A percentile compares a stretch with the other conserved stretches of the same genome.
Evolutionary conservation across 1,284 basidiomycete species (phyloP).

Genomic region (Xanthoconium separans): DNA sequence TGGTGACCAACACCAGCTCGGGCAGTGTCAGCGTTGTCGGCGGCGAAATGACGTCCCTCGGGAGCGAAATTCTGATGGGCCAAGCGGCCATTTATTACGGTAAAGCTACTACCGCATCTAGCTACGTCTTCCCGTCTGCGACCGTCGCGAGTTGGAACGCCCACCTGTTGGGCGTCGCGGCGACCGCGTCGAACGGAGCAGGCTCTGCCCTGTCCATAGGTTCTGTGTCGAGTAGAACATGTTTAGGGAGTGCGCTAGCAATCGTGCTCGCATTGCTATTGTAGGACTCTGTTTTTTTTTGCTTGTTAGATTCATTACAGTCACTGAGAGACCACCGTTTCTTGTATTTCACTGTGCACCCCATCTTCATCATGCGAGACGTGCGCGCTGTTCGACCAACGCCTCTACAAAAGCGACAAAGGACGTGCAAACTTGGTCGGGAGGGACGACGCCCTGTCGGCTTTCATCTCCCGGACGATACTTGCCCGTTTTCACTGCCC

Average conservation of each 20-base stretch:
- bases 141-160: constrained; percentile 57
- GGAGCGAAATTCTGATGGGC: constrained; percentile 47
- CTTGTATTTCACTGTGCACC: background rate
- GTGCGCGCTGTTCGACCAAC: constrained; percentile 26
- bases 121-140: constrained; percentile 49
- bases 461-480: constrained; percentile 59
- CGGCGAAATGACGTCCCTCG: constrained; percentile 47
- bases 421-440: constrained; percentile 52
- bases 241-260: background rate
- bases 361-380: too few species aligned
- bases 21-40: constrained; percentile 43
- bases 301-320: too few species aligned
- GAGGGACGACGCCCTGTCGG: constrained; percentile 37
- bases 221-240: background rate
- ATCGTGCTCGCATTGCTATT: background rate
- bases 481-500: constrained; percentile 60
- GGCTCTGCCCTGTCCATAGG: background rate
- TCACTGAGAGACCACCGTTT: too few species aligned
- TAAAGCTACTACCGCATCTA: constrained; percentile 44
- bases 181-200: constrained; percentile 6
- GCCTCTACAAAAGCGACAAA: constrained; percentile 57
- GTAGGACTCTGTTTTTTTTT: background rate
- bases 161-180: constrained; percentile 35
- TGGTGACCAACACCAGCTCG: constrained; percentile 37
- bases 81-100: constrained; percentile 53